phyloP scores from a whole-genome alignment of 1,139 yeast species.

The Geotrichum phurueaensis region DNA sequence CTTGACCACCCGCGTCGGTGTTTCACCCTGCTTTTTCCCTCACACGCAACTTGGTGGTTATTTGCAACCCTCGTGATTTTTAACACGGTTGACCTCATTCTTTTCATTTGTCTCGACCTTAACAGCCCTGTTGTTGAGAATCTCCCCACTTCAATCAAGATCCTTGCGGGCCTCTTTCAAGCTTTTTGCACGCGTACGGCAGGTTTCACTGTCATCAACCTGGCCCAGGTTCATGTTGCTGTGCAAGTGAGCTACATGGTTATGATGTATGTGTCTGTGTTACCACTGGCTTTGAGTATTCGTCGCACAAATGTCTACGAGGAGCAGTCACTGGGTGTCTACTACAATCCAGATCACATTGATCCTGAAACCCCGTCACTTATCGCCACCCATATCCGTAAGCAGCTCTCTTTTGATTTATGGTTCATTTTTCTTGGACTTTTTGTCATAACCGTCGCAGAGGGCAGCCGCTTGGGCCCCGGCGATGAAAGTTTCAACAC shows the following conservation, averaged over 20 bases:
- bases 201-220: conserved; percentile 70
- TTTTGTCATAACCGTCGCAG: conserved; percentile 80
- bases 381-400: conserved; percentile 81
- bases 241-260: conserved; percentile 89
- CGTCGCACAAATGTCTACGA: conserved; percentile 96
- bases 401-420: conserved; percentile 86
- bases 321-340: conserved; percentile 89
- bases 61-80: conserved; percentile 63
- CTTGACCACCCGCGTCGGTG: conserved; percentile 97
- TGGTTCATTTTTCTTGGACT: conserved; percentile 90
- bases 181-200: conserved; percentile 93
- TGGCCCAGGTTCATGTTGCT: conserved; percentile 74
- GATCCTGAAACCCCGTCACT: conserved; percentile 41
- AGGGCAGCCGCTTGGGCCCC: conserved; percentile 54
- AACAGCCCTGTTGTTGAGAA: conserved; percentile 41
- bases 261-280: conserved; percentile 96
- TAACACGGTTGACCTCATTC: conserved; percentile 69
- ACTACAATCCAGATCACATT: conserved; percentile 42
- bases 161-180: conserved; percentile 79
- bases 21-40: conserved; percentile 84
- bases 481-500: conserved; percentile 51
- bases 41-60: conserved; percentile 94
- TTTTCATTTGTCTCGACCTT: conserved; percentile 74
- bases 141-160: conserved; percentile 60
- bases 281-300: conserved; percentile 92